Base-by-base conservation (phyloP, 176 grass and related monocot species). In the Cenchrus purpureus region DNA sequence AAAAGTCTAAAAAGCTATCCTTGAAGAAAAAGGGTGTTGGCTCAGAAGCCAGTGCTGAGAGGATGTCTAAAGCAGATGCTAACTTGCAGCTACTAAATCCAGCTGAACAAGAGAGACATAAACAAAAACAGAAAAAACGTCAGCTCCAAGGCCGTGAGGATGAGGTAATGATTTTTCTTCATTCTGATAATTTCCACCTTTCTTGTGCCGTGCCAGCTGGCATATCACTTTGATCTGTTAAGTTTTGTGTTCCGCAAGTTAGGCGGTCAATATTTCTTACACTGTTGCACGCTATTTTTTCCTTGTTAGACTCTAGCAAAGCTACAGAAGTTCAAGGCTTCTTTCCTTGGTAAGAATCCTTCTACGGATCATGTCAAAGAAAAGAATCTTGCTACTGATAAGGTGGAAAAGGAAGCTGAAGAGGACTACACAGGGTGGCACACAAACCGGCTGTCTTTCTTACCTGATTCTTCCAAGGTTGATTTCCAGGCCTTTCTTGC, bases 11-110 rank as follows among this genome's bases (percentile, higher is more conserved):
- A 43, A 98, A 98, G 84, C 79, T 98, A 43, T 98, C 91, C 14
- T 71, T 98, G 77, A 98, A 98, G 93, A 95, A 91, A 84, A 98
- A 95, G 31, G 96, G 96, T 71, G 77, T 92, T 83, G 96, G 93
- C 51, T 98, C 96, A 61, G 93, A 98, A 91, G 96, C 89, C 20
- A 94, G 75, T 88, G 82, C 86, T 5, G 89, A 98, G 85, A 90
- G 87, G 77, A 89, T 94, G 45, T 83, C 86, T 53, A 95, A 81
- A 64, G 74, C 73, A 56, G 91, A 98, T 92, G 88, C 82, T 87
- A 94, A 98, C 76, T 86, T 95, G 80, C 93, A 98, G 50, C 83
- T 98, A 71, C 73, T 98, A 69, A 90, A 91, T 89, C 93, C 92
- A 78, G 89, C 90, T 70, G 96, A 98, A 65, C 96, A 95, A 90